Conservation (phyloP, 2,329 filamentous ascomycete genomes). For the Plectosphaerella plurivora region DNA sequence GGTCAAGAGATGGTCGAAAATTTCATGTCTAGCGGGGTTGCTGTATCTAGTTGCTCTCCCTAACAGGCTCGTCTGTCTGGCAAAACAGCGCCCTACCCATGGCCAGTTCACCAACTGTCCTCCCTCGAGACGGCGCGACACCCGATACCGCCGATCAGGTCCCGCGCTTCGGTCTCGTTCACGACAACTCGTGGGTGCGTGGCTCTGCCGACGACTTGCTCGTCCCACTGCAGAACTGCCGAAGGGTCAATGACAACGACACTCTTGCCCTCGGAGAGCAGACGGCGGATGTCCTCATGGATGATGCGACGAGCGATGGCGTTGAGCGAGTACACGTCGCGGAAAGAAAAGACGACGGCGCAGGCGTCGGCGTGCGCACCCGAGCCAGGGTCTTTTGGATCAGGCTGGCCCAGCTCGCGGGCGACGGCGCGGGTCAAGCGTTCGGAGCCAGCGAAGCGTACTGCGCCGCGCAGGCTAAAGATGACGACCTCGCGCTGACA, state of each 20-base stretch:
- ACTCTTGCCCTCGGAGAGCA: constrained; percentile 16
- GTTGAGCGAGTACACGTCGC: constrained; percentile 25
- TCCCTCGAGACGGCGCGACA: constrained; percentile 19
- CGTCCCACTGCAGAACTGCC: constrained; percentile 16
- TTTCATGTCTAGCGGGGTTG: too few relatives aligned
- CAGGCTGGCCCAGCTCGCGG: constrained; percentile 18
- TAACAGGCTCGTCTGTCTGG: too few relatives aligned
- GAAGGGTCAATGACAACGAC: constrained; percentile 25
- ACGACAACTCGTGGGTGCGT: constrained; percentile 15
- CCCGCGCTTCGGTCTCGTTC: constrained; percentile 19
- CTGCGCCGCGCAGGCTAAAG: constrained; percentile 25
- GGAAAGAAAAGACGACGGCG: constrained; percentile 25
- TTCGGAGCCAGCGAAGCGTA: constrained; percentile 27
- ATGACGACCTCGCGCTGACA: constrained; percentile 22
- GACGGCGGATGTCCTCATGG: constrained; percentile 19
- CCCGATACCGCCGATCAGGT: constrained; percentile 22
- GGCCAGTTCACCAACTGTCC: constrained; percentile 12
- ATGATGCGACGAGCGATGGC: constrained; percentile 21
- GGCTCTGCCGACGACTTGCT: constrained; percentile 3
- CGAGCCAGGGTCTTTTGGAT: constrained; percentile 17
- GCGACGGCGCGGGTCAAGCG: constrained; percentile 23
- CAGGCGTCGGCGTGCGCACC: constrained; percentile 19
- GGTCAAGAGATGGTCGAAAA: too few relatives aligned
- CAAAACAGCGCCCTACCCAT: too few relatives aligned
- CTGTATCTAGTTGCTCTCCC: too few relatives aligned